Percentiles rank a stretch among this genome's conserved stretches.
Evolutionary conservation across 2,329 filamentous ascomycete genomes (phyloP).

Genomic region (Aspergillus sp.): DNA sequence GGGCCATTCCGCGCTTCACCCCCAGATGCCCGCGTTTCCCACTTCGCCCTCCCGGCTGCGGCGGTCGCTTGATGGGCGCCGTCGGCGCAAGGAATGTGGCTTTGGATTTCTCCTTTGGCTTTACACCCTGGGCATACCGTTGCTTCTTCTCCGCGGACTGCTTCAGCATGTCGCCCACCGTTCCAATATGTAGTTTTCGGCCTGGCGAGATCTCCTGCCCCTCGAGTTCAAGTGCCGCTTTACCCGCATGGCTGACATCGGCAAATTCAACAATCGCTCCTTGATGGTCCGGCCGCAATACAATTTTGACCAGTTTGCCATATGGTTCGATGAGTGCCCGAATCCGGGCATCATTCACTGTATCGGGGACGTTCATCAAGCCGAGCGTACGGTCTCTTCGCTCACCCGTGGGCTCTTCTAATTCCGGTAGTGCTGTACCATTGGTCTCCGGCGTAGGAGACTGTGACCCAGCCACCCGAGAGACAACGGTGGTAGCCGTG

Average conservation of each 20-base stretch:
- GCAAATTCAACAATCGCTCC: slow-evolving; percentile 84
- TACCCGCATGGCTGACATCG: slow-evolving; percentile 69
- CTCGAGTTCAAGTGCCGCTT: slow-evolving; percentile 47
- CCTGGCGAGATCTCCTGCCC: slow-evolving; percentile 47
- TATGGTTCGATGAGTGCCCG: slow-evolving; percentile 68
- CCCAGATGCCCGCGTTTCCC: slow-evolving; percentile 52
- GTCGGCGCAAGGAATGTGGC: slow-evolving; percentile 30
- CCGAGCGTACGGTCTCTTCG: slow-evolving; percentile 70
- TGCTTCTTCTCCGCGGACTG: slow-evolving; percentile 43
- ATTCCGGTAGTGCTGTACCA: slow-evolving; percentile 31
- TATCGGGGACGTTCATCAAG: slow-evolving; percentile 85
- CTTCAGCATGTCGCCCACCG: slow-evolving; percentile 52
- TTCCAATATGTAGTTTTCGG: slow-evolving; percentile 49
- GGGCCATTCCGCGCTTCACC: slow-evolving; percentile 39
- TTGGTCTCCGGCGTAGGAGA: slow-evolving; percentile 39
- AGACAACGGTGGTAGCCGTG: slow-evolving; percentile 47
- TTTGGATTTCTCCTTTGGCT: slow-evolving; percentile 37
- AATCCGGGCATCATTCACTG: slow-evolving; percentile 84
- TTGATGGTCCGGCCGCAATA: slow-evolving; percentile 76
- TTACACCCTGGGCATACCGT: slow-evolving; percentile 38
- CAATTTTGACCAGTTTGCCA: slow-evolving; percentile 71
- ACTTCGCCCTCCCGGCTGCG: slow-evolving; percentile 42
- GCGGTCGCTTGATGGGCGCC: slow-evolving; percentile 46
- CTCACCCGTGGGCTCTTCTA: slow-evolving; percentile 43
- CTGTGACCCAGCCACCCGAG: slow-evolving; percentile 35